Evolutionary conservation across 768 basidiomycete species (phyloP).

Genomic region (Tulasnella sp.): DNA sequence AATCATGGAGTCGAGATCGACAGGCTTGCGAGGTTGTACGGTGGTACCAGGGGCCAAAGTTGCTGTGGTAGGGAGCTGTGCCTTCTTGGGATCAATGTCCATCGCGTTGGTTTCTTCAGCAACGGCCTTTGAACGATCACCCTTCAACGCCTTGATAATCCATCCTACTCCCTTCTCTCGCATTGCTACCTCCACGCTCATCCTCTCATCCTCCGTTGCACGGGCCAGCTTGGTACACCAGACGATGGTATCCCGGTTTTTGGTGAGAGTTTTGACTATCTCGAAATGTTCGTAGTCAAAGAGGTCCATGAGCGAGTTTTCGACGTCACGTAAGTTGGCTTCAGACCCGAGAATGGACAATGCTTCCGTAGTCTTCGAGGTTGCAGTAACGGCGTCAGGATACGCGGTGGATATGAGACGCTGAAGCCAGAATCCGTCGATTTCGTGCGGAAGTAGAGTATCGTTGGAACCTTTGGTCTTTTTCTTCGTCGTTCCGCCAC

Average conservation of each 20-base stretch:
- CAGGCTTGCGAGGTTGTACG: constrained; percentile 67
- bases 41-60: constrained; percentile 73
- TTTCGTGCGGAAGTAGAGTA: constrained; percentile 76
- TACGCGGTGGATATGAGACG: constrained; percentile 84
- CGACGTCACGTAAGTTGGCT: constrained; percentile 76
- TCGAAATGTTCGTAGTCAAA: constrained; percentile 91
- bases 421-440: constrained; percentile 99
- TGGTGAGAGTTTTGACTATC: constrained; percentile 77
- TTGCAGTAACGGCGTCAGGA: constrained; percentile 85
- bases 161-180: constrained; percentile 92
- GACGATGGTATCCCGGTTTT: constrained; percentile 90
- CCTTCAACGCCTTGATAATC: constrained; percentile 81
- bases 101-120: constrained; percentile 41
- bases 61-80: constrained; percentile 58
- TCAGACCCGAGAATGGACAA: constrained; percentile 79
- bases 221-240: constrained; percentile 97
- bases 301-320: constrained; percentile 92
- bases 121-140: constrained; percentile 54
- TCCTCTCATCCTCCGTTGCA: constrained; percentile 72
- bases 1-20: constrained; percentile 91
- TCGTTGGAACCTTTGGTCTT: constrained; percentile 36
- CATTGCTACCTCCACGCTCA: constrained; percentile 96
- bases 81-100: constrained; percentile 57
- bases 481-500: constrained; percentile 39
- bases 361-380: constrained; percentile 77